Evolutionary conservation across 345 rosid species (phyloP), one percentile per base, ranked within the genome.

Genomic region (Rubroshorea leprosula): DNA sequence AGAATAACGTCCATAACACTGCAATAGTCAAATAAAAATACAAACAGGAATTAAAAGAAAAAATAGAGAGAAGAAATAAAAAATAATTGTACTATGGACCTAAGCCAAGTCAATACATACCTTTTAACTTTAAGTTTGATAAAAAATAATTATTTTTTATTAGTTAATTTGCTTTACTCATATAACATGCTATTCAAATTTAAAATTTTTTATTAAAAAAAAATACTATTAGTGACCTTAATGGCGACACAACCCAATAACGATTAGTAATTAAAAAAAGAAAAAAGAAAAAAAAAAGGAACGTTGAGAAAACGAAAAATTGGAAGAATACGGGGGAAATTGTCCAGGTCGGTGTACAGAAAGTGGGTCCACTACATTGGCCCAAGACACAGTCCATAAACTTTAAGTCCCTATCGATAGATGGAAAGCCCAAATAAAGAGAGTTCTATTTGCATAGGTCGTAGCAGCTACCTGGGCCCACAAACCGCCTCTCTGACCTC

Each of bases 331-430:
- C 67, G 69, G 73, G 23, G 22, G 51, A 41, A n/a, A 15, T 19
- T 19, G 19, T 47, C 35, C 43, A 16, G 31, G 23, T 17, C 13
- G 4, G 20, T 47, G 17, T 38, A 2, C 31, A 39, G 12, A 18
- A 21, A 24, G 35, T 16, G 26, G 29, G 59, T 38, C 71, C 74
- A 66, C 54, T 4, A 0, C 49, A 52, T 20, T 23, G 24, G 45
- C 35, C 45, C 13, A 27, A n/a, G 16, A 13, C 18, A 59, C 15
- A 53, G 51, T 68, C 76, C 76, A 61, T 61, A 57, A 67, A 62
- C 70, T 66, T 75, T 49, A 64, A 24, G 74, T 75, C 71, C 26
- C 71, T 61, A 26, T 68, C 66, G 24, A n/a, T n/a, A 23, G 22
- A 11, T 18, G 41, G 21, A 53, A 53, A 67, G 63, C 57, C 79